Evolutionary conservation across 805 yeast genomes (phyloP), one percentile per base, ranked within the genome.

Genomic region (Wickerhamiella musiphila): DNA sequence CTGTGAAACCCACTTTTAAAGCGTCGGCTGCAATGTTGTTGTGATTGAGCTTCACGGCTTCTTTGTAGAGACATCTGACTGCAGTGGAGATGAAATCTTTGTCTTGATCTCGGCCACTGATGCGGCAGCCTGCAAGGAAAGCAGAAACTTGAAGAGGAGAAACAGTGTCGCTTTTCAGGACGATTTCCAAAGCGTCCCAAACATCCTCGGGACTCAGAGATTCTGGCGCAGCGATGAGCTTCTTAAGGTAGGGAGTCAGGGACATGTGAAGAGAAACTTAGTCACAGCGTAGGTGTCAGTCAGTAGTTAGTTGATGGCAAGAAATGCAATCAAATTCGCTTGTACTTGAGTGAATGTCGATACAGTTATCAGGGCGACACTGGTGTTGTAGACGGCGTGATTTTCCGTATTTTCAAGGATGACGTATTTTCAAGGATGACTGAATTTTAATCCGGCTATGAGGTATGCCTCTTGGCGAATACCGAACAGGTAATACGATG

Each of bases 21-120:
- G 39, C 26, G 21, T 6, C 21, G 9, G 21, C 9, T 4, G 39
- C 28, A 8, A 26, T 24, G 10, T 23, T 26, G 10, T 37, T 16
- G 5, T 7, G 24, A 28, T 45, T 48, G 18, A 55, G 34, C 18
- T 38, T 37, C 18, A 35, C 34, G 14, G 58, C 53, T 24, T 65
- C 67, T 44, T 70, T 68, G 38, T 78, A 57, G 17, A 86, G 68
- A 2, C 90, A 72, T 14, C 60, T 58, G 1, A 82, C 94, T 0
- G 95, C 94, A 6, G 79, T 74, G 4, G 94, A 84, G 25, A 90
- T 78, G 51, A 59, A 79, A 22, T 69, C 78, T 0, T 95, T 72
- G 32, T 75, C 63, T 41, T 78, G 83, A 47, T 90, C 96, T 6
- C 84, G 55, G 2, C 79, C 79, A 19, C 70, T 66, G 26, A 73